Conservation (phyloP, 2,329 filamentous ascomycete species). For the Diaporthe ampelina region DNA sequence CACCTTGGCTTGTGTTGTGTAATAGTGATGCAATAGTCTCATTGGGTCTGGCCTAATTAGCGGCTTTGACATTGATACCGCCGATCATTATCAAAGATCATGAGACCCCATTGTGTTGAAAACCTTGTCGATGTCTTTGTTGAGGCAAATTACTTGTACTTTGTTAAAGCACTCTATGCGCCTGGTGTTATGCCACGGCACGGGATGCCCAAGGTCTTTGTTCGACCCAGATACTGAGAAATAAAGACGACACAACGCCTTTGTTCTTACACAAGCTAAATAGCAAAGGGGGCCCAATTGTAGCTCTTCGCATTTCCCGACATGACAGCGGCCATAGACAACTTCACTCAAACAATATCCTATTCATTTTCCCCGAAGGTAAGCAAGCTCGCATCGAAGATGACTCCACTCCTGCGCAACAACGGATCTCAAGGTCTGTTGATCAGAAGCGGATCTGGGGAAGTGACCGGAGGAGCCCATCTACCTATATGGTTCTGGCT, state of each 20-base stretch:
- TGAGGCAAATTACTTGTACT: not conserved
- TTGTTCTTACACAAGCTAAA: not conserved
- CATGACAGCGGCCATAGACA: not conserved
- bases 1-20: too few species aligned
- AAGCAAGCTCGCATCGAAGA: not conserved
- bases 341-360: not conserved
- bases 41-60: not conserved
- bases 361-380: too few species aligned
- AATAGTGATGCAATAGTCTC: too few species aligned
- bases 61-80: not conserved
- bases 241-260: not conserved
- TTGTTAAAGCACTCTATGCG: too few species aligned
- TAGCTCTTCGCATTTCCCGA: not conserved
- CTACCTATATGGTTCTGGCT: slow-evolving; percentile 5
- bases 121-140: too few species aligned
- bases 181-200: too few species aligned
- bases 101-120: not conserved
- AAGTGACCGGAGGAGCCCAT: not conserved
- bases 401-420: not conserved
- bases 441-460: not conserved
- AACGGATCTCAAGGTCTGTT: not conserved
- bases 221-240: too few species aligned
- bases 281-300: not conserved
- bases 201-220: not conserved
- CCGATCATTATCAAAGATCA: not conserved